Evolutionary conservation across 768 basidiomycete genomes (phyloP).

Genomic region (Kwoniella shandongensis): DNA sequence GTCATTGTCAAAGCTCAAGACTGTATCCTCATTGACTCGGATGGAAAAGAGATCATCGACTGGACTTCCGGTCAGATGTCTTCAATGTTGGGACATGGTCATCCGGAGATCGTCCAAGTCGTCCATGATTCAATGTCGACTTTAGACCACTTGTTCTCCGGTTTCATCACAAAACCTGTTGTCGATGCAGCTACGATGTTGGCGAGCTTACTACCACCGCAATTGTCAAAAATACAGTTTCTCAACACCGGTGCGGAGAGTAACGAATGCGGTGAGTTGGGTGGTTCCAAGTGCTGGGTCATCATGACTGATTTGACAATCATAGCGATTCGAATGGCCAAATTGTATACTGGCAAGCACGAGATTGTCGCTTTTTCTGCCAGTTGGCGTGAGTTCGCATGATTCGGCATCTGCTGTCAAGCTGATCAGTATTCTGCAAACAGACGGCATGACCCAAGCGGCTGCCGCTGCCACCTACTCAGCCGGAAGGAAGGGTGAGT

Average conservation of each 20-base stretch:
- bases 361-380: slow-evolving; percentile 40
- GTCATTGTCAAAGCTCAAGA: slow-evolving; percentile 22
- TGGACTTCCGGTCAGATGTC: slow-evolving; percentile 46
- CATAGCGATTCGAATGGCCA: slow-evolving; percentile 37
- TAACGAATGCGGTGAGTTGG: slow-evolving; percentile 17
- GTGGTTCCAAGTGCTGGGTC: no score
- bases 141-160: slow-evolving; percentile 44
- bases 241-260: slow-evolving; percentile 37
- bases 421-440: background rate
- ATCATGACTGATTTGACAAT: no score
- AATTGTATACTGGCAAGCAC: slow-evolving; percentile 37
- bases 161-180: slow-evolving; percentile 33
- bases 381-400: slow-evolving; percentile 27
- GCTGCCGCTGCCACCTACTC: slow-evolving; percentile 25
- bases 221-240: slow-evolving; percentile 32
- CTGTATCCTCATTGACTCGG: slow-evolving; percentile 14
- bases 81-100: slow-evolving; percentile 35
- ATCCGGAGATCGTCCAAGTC: slow-evolving; percentile 35
- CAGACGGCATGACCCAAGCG: slow-evolving; percentile 29
- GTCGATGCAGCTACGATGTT: slow-evolving; percentile 22
- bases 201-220: slow-evolving; percentile 23
- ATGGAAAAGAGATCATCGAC: slow-evolving; percentile 38
- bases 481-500: slow-evolving; percentile 14
- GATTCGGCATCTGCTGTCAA: background rate
- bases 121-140: slow-evolving; percentile 18